These are phyloP conservation scores for Colletotrichum brevisporum DNA, from an alignment of 2,329 filamentous ascomycete species.

Conservation along the genomic window DNA sequence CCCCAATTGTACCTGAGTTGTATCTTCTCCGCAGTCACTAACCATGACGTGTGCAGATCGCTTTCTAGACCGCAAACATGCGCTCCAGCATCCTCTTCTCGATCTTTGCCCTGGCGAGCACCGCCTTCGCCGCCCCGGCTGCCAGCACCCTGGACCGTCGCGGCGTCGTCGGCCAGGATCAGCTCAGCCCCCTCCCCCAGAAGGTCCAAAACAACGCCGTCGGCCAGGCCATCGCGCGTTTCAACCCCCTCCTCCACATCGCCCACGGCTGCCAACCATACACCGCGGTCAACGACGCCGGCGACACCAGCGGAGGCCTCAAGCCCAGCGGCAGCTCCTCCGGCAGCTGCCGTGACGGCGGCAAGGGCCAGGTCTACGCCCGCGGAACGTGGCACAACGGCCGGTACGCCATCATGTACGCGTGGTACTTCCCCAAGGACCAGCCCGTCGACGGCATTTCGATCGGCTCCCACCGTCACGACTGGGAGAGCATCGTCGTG, in stretches of 20 bases:
- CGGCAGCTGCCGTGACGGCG: conserved; percentile 50
- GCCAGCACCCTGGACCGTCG: neutral
- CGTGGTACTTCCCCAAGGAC: conserved; percentile 64
- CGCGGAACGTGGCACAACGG: conserved; percentile 48
- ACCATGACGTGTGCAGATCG: neutral
- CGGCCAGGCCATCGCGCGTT: conserved; percentile 23
- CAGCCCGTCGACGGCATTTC: conserved; percentile 48
- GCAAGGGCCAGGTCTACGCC: conserved; percentile 56
- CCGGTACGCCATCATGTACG: conserved; percentile 56
- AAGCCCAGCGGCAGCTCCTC: conserved; percentile 47
- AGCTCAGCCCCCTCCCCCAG: conserved; percentile 1
- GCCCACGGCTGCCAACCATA: conserved; percentile 23
- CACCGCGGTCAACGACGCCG: conserved; percentile 17
- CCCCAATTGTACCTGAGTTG: neutral
- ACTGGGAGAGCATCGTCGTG: conserved; percentile 56
- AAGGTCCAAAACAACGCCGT: conserved; percentile 16
- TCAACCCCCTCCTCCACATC: conserved; percentile 35
- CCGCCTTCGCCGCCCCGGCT: neutral
- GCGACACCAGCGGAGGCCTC: conserved; percentile 50
- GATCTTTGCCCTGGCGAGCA: neutral
- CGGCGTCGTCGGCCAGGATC: conserved; percentile 2
- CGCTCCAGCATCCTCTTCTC: neutral
- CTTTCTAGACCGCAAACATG: neutral
- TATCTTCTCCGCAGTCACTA: neutral
- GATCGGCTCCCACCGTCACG: conserved; percentile 55